phyloP scores from a whole-genome alignment of 352 stramenopile genomes.

The Thraustochytrium striatum region DNA sequence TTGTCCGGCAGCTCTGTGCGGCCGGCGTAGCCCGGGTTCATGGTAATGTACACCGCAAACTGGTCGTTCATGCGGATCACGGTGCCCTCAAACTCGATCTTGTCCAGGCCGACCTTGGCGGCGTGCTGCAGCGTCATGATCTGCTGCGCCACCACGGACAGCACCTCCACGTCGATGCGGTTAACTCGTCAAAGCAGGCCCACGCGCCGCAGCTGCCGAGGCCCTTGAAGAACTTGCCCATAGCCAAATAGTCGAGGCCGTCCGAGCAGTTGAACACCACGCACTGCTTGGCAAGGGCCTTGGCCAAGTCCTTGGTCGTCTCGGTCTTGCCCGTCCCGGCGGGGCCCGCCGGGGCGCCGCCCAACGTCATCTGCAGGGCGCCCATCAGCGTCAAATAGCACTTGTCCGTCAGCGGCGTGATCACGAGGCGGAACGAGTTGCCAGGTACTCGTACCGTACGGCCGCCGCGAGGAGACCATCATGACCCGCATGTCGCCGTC shows the following conservation, averaged over 20 bases:
- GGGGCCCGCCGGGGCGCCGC: slow-evolving; percentile 79
- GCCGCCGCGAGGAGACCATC: slow-evolving; percentile 50
- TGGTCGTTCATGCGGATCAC: slow-evolving; percentile 85
- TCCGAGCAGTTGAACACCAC: slow-evolving; percentile 93
- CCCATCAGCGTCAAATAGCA: slow-evolving; percentile 92
- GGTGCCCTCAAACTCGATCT: slow-evolving; percentile 85
- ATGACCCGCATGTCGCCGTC: slow-evolving; percentile 48
- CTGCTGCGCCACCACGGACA: slow-evolving; percentile 65
- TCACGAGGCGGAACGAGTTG: slow-evolving; percentile 87
- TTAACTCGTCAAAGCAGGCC: slow-evolving; percentile 94
- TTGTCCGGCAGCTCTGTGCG: slow-evolving; percentile 89
- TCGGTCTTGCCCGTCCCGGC: slow-evolving; percentile 88
- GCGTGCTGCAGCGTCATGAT: slow-evolving; percentile 63
- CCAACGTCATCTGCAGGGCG: slow-evolving; percentile 87
- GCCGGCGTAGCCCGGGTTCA: slow-evolving; percentile 90
- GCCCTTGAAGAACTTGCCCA: slow-evolving; percentile 87
- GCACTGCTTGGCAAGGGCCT: slow-evolving; percentile 86
- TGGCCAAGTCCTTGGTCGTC: slow-evolving; percentile 85
- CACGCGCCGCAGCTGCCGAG: slow-evolving; percentile 83
- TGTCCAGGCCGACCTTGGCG: slow-evolving; percentile 61
- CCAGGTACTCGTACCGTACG: slow-evolving; percentile 90
- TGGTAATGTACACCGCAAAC: slow-evolving; percentile 91
- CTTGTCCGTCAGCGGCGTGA: slow-evolving; percentile 89
- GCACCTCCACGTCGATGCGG: slow-evolving; percentile 86
- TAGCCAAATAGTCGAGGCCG: slow-evolving; percentile 87